These are phyloP conservation scores for Globisporangium acanthophoron DNA, from an alignment of 352 stramenopile species.

Conservation along the genomic window DNA sequence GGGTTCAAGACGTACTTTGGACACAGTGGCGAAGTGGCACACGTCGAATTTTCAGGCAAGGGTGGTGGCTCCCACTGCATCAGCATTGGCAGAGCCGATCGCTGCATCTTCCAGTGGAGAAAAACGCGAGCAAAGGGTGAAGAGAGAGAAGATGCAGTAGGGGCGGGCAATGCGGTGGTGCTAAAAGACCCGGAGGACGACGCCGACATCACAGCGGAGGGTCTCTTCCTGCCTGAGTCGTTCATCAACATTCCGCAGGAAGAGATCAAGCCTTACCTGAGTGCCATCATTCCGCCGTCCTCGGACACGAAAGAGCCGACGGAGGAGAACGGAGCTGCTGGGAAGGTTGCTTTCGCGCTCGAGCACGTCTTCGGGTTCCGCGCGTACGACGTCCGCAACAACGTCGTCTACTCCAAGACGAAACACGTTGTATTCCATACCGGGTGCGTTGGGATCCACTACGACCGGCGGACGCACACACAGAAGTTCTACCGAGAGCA, in stretches of 20 bases:
- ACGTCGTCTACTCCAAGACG: conserved; percentile 49
- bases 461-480: conserved; percentile 62
- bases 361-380: conserved; percentile 68
- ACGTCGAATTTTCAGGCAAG: conserved; percentile 38
- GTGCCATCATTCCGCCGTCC: conserved; percentile 50
- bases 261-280: conserved; percentile 66
- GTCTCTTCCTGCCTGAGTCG: conserved; percentile 45
- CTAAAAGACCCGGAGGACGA: conserved; percentile 54
- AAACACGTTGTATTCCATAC: conserved; percentile 65
- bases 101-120: conserved; percentile 69
- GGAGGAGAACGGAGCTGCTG: conserved; percentile 29
- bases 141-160: not conserved
- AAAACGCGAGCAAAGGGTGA: conserved; percentile 24
- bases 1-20: conserved; percentile 57
- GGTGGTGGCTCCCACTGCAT: conserved; percentile 37
- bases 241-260: conserved; percentile 46
- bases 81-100: conserved; percentile 49
- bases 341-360: conserved; percentile 37
- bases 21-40: conserved; percentile 41
- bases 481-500: conserved; percentile 68
- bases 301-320: conserved; percentile 25
- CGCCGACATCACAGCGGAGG: conserved; percentile 41
- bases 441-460: conserved; percentile 56
- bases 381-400: conserved; percentile 51
- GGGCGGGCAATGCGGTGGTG: conserved; percentile 17